A percentile compares a stretch with the other conserved stretches of the same genome.
phyloP scores from a whole-genome alignment of 768 basidiomycete genomes.

The Trametes meyenii region DNA sequence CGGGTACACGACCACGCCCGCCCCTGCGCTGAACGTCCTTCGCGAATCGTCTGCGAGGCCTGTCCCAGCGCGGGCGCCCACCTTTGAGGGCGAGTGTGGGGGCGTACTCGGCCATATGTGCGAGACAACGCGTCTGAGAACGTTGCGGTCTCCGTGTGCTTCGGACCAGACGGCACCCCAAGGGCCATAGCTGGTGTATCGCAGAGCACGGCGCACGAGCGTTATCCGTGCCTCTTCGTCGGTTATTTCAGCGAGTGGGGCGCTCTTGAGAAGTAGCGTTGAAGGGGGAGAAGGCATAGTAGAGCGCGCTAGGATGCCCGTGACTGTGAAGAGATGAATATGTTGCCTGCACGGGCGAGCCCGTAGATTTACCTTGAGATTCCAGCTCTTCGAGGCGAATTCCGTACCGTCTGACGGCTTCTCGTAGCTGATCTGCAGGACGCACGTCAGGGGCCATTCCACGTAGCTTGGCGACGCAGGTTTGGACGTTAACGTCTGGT shows the following conservation, averaged over 20 bases:
- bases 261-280: constrained; percentile 32
- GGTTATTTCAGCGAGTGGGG: constrained; percentile 14
- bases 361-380: constrained; percentile 41
- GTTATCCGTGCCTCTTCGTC: constrained; percentile 27
- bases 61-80: constrained; percentile 30
- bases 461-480: constrained; percentile 1
- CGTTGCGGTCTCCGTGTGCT: constrained; percentile 50
- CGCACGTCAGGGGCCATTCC: constrained; percentile 1
- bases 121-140: constrained; percentile 50
- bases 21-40: constrained; percentile 55
- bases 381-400: constrained; percentile 44
- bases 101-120: constrained; percentile 47
- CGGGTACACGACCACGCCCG: constrained; percentile 66
- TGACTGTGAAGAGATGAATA: constrained; percentile 14
- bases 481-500: constrained; percentile 1
- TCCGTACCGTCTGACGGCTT: constrained; percentile 12
- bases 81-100: neutral
- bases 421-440: constrained; percentile 7
- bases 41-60: constrained; percentile 24
- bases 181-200: constrained; percentile 70
- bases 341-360: neutral
- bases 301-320: constrained; percentile 21
- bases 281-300: constrained; percentile 29
- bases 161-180: constrained; percentile 77
- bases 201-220: constrained; percentile 51